These are phyloP conservation scores for Theobroma cacao DNA, from an alignment of 345 rosid species.

Conservation along the genomic window DNA sequence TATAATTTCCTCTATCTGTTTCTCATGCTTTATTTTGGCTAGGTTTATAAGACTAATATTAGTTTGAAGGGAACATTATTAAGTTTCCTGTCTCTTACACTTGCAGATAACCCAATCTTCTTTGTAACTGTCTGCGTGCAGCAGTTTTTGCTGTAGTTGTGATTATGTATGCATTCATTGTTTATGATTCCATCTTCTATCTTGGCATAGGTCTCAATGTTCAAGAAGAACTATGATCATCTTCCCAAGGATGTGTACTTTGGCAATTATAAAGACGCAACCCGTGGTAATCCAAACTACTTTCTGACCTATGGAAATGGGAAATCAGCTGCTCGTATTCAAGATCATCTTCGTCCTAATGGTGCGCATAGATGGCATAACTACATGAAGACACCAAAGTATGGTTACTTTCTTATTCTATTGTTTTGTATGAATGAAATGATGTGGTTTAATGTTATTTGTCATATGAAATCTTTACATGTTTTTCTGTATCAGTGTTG, in stretches of 20 bases:
- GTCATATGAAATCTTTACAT: not conserved
- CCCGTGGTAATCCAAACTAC: constrained; percentile 90
- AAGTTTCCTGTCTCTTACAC: not conserved
- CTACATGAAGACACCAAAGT: constrained; percentile 78
- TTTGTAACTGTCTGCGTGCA: not conserved
- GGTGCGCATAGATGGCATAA: constrained; percentile 99
- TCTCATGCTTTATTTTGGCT: not conserved
- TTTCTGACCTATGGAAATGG: constrained; percentile 96
- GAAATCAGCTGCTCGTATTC: constrained; percentile 92
- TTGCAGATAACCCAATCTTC: not conserved
- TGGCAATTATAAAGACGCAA: constrained; percentile 77
- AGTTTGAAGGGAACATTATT: constrained; percentile 10
- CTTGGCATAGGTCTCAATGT: constrained; percentile 75
- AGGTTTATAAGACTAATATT: not conserved
- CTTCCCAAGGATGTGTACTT: constrained; percentile 84
- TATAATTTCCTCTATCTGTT: constrained; percentile 21
- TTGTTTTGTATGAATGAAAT: not conserved
- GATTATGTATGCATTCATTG: not conserved
- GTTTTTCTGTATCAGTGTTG: not conserved
- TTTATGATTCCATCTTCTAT: not conserved
- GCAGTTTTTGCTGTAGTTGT: not conserved
- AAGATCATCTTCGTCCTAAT: constrained; percentile 91
- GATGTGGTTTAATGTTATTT: not conserved
- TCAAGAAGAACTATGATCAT: constrained; percentile 92
- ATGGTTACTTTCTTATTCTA: constrained; percentile 18